These are phyloP conservation scores for Eutrema heterophyllum DNA, from an alignment of 345 rosid species.

Conservation along the genomic window DNA sequence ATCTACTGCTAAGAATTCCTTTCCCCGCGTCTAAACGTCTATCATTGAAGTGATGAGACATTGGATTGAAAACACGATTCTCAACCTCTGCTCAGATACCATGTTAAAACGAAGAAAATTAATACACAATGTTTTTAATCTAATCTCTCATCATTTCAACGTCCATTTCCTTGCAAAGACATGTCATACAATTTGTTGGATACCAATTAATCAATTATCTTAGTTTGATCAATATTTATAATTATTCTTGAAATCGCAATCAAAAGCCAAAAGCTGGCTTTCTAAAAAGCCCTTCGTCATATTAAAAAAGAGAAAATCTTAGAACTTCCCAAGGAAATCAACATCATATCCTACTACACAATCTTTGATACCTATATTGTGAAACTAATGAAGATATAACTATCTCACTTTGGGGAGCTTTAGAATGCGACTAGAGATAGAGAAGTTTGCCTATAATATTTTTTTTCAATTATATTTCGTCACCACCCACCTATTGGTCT, in stretches of 20 bases:
- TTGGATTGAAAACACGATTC: background rate
- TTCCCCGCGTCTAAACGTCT: background rate
- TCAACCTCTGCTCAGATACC: background rate
- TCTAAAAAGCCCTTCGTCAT: background rate
- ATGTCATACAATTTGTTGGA: background rate
- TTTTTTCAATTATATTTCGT: background rate
- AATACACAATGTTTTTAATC: background rate
- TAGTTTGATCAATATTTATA: background rate
- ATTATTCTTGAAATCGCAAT: background rate
- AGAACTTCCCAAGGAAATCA: slow-evolving; percentile 5
- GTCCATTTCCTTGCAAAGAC: background rate
- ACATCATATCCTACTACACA: slow-evolving; percentile 26
- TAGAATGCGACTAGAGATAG: background rate
- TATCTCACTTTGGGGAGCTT: background rate
- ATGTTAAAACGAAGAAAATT: background rate
- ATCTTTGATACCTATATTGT: background rate
- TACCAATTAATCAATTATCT: background rate
- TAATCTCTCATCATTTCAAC: background rate
- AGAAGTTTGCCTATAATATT: background rate
- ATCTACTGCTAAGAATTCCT: background rate
- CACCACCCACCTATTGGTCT: slow-evolving; percentile 25
- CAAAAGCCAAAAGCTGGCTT: background rate
- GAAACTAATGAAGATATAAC: background rate
- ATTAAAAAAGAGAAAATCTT: background rate
- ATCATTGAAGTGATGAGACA: background rate